Conservation (phyloP, 2,329 filamentous ascomycete species). For the Monosporascus sp. region DNA sequence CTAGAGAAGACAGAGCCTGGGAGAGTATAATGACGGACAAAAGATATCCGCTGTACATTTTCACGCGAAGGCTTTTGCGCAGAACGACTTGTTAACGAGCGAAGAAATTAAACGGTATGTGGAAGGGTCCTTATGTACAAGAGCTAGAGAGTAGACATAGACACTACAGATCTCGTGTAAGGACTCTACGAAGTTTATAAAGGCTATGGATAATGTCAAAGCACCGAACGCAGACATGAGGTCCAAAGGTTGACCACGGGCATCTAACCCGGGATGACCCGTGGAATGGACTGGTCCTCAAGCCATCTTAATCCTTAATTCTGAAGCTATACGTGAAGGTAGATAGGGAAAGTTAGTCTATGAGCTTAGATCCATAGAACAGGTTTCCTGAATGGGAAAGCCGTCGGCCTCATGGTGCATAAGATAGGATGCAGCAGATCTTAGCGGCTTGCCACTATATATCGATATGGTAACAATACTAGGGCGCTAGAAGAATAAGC, state of each 20-base stretch:
- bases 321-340: not conserved
- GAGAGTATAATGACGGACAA: conserved; percentile 8
- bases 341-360: not conserved
- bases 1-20: conserved; percentile 22
- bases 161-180: not conserved
- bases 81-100: not conserved
- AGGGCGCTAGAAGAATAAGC: not conserved
- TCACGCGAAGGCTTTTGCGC: not conserved
- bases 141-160: no score
- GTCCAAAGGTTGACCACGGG: not conserved
- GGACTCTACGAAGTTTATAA: not conserved
- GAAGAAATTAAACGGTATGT: not conserved
- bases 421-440: not conserved
- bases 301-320: not conserved
- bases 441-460: not conserved
- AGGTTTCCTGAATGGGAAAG: not conserved
- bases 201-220: not conserved
- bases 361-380: not conserved
- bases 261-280: not conserved
- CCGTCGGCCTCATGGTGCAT: not conserved
- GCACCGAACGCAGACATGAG: not conserved
- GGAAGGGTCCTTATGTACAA: not conserved
- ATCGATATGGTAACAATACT: not conserved
- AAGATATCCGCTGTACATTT: conserved; percentile 12
- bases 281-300: not conserved